Conservation (phyloP, 1,284 basidiomycete species). For the Austroboletus rostrupii region DNA sequence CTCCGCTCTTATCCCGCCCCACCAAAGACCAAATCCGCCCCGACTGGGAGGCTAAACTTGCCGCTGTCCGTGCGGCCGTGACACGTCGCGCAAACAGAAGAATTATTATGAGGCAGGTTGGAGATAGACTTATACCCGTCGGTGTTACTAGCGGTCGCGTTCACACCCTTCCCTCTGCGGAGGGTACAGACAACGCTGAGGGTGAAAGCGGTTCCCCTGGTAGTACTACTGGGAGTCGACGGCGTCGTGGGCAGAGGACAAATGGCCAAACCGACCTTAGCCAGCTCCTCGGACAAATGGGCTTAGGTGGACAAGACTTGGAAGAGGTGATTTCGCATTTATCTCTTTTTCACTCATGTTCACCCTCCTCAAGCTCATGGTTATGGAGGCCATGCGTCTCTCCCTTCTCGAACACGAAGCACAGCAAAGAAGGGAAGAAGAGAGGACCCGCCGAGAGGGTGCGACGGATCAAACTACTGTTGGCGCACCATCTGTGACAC, state of each 20-base stretch:
- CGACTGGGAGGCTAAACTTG: conserved; percentile 92
- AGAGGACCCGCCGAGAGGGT: conserved; percentile 48
- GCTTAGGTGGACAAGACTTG: conserved; percentile 74
- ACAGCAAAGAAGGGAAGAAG: conserved; percentile 67
- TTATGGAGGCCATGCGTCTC: conserved; percentile 98
- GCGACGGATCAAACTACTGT: conserved; percentile 29
- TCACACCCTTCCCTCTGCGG: conserved; percentile 57
- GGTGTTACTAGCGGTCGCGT: conserved; percentile 85
- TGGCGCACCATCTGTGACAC: conserved; percentile 14
- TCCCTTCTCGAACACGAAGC: conserved; percentile 90
- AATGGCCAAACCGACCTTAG: conserved; percentile 50
- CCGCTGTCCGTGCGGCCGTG: conserved; percentile 84
- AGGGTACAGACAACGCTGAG: conserved; percentile 42
- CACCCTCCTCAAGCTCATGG: conserved; percentile 70
- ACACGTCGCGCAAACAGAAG: conserved; percentile 88
- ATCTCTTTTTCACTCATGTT: conserved; percentile 6
- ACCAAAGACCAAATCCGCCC: conserved; percentile 83
- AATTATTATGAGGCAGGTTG: conserved; percentile 98
- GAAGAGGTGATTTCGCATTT: conserved; percentile 65
- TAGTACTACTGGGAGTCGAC: conserved; percentile 50
- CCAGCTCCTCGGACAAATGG: conserved; percentile 62
- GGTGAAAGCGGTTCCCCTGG: conserved; percentile 31
- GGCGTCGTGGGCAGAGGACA: conserved; percentile 55
- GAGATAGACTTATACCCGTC: conserved; percentile 93
- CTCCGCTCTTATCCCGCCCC: conserved; percentile 5